Base-by-base conservation (phyloP, 2,329 filamentous ascomycete genomes). In the Fusarium nanum region DNA sequence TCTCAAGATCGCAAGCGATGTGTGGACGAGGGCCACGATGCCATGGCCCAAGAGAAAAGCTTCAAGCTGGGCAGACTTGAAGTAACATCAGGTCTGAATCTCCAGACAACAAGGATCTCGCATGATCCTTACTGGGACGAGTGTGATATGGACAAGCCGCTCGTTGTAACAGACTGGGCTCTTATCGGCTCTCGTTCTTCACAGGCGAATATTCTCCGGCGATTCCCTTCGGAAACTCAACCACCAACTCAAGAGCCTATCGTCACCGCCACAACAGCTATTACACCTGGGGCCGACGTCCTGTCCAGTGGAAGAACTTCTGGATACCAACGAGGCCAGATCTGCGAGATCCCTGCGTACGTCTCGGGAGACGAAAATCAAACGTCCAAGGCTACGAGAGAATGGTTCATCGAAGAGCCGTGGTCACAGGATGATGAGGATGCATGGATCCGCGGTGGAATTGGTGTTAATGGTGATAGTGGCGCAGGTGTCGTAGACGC, bases 71-170 rank as follows among this genome's bases (percentile, higher is more conserved):
- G 82, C 2, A 71, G 72, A 8, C 68, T 83, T 9, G 75, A 76
- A 7, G 81, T 81, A 0, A 81, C 81, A 0, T 84, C 82, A 3
- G 83, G 82, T 3, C 76, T 80, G 14, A 78, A 82, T 45, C 72
- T 84, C 13, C 79, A 80, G 54, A 84, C 82, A 0, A 83, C 81
- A 1, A 77, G 83, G 34, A 74, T 84, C 20, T 81, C 81, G 3
- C 82, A 83, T 50, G 81, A 83, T 40, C 76, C 80, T 1, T 84
- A 83, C 62, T 84, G 82, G 82, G 81, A 83, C 32, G 81, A 83
- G 3, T 76, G 60, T 32, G 78, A 78, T 49, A 77, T 77, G 59
- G 81, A 83, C 6, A 77, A 76, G 12, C 82, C 82, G 4, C 75
- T 83, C 10, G 72, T 83, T 6, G 80, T 83, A 25, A 84, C 79